phyloP scores from a whole-genome alignment of 179 eudicot species.

The Vitellaria paradoxa region DNA sequence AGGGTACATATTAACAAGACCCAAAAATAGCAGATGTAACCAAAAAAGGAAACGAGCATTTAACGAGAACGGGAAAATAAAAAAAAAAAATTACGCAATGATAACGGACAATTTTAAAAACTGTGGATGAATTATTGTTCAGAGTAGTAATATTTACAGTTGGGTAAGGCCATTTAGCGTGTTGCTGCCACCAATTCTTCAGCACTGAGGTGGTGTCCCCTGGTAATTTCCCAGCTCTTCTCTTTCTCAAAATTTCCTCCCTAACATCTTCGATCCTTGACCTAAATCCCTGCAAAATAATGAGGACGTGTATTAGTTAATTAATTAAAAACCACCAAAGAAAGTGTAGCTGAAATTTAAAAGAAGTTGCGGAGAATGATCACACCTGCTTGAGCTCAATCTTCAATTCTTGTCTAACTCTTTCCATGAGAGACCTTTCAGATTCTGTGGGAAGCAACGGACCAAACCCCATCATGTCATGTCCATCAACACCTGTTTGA shows the following conservation, averaged over 20 bases:
- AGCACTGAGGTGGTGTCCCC: slow-evolving; percentile 45
- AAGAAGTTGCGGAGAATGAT: not conserved
- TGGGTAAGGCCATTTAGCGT: slow-evolving; percentile 53
- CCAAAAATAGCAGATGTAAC: too few species aligned
- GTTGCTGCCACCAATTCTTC: slow-evolving; percentile 49
- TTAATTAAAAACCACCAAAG: too few species aligned
- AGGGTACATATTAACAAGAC: too few species aligned
- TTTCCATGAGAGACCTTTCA: slow-evolving; percentile 91
- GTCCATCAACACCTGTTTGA: slow-evolving; percentile 45
- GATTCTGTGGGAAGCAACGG: slow-evolving; percentile 93
- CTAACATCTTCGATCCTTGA: slow-evolving; percentile 63
- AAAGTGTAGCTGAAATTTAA: not conserved
- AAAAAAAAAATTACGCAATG: too few species aligned
- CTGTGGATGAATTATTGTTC: too few species aligned
- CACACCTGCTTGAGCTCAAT: slow-evolving; percentile 89
- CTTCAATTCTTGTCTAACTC: slow-evolving; percentile 93
- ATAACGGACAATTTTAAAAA: too few species aligned
- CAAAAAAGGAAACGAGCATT: too few species aligned
- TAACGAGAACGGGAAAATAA: too few species aligned
- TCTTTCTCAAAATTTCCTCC: slow-evolving; percentile 80
- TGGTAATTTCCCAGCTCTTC: slow-evolving; percentile 64
- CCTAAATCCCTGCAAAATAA: slow-evolving; percentile 35
- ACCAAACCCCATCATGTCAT: slow-evolving; percentile 95
- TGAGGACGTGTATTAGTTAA: not conserved
- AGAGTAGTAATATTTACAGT: slow-evolving; percentile 27